These are phyloP conservation scores for Fusarium sp. DNA, from an alignment of 2,329 filamentous ascomycete species.

Conservation along the genomic window DNA sequence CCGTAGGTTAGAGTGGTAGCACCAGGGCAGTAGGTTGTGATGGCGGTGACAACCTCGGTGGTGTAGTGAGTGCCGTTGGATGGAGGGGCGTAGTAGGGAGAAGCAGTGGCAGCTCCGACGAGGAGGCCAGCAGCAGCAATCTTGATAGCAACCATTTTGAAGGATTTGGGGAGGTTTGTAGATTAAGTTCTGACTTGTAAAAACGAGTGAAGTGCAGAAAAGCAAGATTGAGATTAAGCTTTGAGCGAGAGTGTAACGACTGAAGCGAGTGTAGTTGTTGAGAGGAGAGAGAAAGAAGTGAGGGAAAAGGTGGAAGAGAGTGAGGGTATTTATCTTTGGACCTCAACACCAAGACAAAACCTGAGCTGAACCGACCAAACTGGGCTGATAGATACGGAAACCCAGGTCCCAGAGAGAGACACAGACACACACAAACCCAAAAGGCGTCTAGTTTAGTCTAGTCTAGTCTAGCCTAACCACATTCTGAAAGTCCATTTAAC, in stretches of 20 bases:
- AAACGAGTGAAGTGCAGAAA: constrained; percentile 28
- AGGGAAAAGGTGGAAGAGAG: not conserved
- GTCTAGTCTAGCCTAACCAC: not conserved
- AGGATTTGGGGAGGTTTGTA: not conserved
- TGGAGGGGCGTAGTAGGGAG: constrained; percentile 8
- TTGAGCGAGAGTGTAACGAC: constrained; percentile 23
- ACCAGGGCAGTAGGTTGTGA: constrained; percentile 77
- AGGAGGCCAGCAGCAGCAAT: constrained; percentile 29
- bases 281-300: not conserved
- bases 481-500: not conserved
- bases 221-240: not conserved
- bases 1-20: constrained; percentile 71
- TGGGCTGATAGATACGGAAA: not conserved
- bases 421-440: not conserved
- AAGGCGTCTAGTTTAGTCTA: not conserved
- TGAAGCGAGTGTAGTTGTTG: constrained; percentile 34
- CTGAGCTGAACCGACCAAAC: not conserved
- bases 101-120: constrained; percentile 24
- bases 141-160: constrained; percentile 28
- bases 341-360: not conserved
- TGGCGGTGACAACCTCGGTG: constrained; percentile 72
- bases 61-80: constrained; percentile 53
- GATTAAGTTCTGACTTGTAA: constrained; percentile 9
- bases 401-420: not conserved
- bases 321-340: constrained; percentile 28